Evolutionary conservation across 208 protist species (phyloP), one percentile per base, ranked within the genome.

Genomic region (Angomonas deanei): DNA sequence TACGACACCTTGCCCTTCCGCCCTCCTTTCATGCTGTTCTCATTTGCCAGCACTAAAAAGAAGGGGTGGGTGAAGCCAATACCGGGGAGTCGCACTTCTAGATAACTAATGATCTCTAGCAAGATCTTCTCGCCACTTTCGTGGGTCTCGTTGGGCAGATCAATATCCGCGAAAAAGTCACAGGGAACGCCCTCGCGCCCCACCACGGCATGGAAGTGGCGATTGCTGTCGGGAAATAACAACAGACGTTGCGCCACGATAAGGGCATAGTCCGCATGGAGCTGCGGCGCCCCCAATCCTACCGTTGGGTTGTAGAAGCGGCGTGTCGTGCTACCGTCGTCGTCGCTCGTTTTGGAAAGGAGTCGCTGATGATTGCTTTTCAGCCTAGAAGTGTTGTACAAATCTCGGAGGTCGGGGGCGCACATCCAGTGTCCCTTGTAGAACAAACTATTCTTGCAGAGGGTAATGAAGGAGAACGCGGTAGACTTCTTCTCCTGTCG

Each of bases 81-180:
- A 27, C 82, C 82, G 5, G 82, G 79, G 57, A 92, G 74, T 1
- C 82, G 83, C 53, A 91, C 80, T 32, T 91, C 78, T 26, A 93
- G 57, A 55, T 93, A 90, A 73, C 86, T 83, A 46, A 93, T 66
- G 42, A 91, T 67, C 68, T 90, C 82, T 26, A 88, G 52, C 60
- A 93, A 66, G 21, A 71, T 69, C 69, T 78, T 72, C 69, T 90
- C 82, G 32, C 68, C 74, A 24, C 48, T 49, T 24, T 48, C 66
- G 11, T 6, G 57, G 1, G 66, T 73, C 50, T 67, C 76, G 50
- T 77, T 78, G 8, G 73, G 80, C 5, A 93, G 62, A 34, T 93
- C 86, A 36, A 93, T 64, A 64, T 93, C 86, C 0, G 80, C 86
- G 56, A 77, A 93, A 66, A 93, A 93, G 70, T 93, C 86, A 57